phyloP scores from a whole-genome alignment of 2,329 filamentous ascomycete species.

The Aspergillus ruber region DNA sequence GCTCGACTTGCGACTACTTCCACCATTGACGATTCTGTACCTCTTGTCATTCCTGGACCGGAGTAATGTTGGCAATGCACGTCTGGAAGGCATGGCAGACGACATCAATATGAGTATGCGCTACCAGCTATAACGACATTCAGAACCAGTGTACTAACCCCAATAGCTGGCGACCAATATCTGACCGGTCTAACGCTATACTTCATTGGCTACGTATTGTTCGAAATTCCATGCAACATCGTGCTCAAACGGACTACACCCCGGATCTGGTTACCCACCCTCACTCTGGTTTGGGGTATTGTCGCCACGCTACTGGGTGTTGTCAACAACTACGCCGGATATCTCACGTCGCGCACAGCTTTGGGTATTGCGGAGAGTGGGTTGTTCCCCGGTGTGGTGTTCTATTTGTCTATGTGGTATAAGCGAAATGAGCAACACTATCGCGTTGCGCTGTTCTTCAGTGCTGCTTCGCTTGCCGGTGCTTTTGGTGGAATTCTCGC shows the following conservation, averaged over 20 bases:
- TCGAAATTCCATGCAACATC: slow-evolving; percentile 39
- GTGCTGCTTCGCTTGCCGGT: slow-evolving; percentile 51
- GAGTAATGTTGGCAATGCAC: slow-evolving; percentile 38
- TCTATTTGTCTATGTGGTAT: slow-evolving; percentile 59
- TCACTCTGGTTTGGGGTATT: slow-evolving; percentile 45
- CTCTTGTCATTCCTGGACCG: slow-evolving; percentile 40
- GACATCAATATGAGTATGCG: slow-evolving; percentile 34
- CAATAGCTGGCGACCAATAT: slow-evolving; percentile 13
- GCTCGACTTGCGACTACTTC: slow-evolving; percentile 39
- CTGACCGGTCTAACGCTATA: slow-evolving; percentile 34
- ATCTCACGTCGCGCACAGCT: slow-evolving; percentile 45
- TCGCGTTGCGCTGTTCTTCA: slow-evolving; percentile 55
- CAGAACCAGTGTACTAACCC: not conserved
- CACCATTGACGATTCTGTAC: slow-evolving; percentile 40
- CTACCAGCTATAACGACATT: not conserved
- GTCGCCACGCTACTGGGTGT: slow-evolving; percentile 46
- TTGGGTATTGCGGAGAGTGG: slow-evolving; percentile 49
- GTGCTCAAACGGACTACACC: slow-evolving; percentile 35
- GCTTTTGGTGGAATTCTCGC: slow-evolving; percentile 58
- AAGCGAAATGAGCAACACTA: slow-evolving; percentile 54
- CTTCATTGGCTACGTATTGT: slow-evolving; percentile 34
- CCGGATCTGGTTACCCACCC: slow-evolving; percentile 33
- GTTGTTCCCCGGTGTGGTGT: slow-evolving; percentile 46
- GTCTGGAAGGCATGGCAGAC: slow-evolving; percentile 30
- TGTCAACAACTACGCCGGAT: slow-evolving; percentile 42